Conservation (phyloP, 1,139 yeast species). For the Pichia sp. region DNA sequence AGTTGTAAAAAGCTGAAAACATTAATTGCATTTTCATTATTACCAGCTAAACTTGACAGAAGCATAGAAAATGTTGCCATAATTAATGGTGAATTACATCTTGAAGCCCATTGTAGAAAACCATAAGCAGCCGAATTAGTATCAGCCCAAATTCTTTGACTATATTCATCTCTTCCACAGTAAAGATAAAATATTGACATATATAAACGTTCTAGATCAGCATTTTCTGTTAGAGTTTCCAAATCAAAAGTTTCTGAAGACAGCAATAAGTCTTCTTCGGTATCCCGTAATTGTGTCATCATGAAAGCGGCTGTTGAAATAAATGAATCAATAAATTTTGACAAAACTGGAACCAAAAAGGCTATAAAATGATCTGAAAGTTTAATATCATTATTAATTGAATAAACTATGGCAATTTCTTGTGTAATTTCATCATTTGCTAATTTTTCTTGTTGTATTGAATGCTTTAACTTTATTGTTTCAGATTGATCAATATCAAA, state of each 20-base stretch:
- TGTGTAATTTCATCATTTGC: conserved; percentile 16
- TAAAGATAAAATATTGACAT: conserved; percentile 69
- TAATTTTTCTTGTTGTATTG: conserved; percentile 20
- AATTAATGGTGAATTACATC: conserved; percentile 76
- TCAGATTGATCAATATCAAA: conserved; percentile 36
- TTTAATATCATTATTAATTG: conserved; percentile 31
- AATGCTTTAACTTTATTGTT: conserved; percentile 23
- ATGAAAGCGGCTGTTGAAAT: conserved; percentile 72
- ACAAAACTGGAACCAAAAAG: conserved; percentile 34
- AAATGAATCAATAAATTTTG: conserved; percentile 52
- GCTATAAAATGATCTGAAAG: conserved; percentile 28
- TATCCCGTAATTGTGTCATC: conserved; percentile 70
- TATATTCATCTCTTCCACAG: conserved; percentile 51
- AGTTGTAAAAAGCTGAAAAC: conserved; percentile 36
- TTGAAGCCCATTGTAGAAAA: conserved; percentile 81
- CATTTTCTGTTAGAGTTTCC: conserved; percentile 59
- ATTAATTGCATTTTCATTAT: conserved; percentile 46
- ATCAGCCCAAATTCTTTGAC: conserved; percentile 67
- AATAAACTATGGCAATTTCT: conserved; percentile 24
- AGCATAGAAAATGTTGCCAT: conserved; percentile 76
- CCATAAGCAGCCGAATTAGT: conserved; percentile 61
- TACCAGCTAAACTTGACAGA: conserved; percentile 66
- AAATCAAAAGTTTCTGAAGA: conserved; percentile 43
- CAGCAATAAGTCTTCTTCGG: conserved; percentile 76
- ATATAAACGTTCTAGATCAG: conserved; percentile 85